A percentile compares a stretch with the other conserved stretches of the same genome.
phyloP scores from a whole-genome alignment of 2,329 filamentous ascomycete genomes.

The Sporothrix pseudoabietina region DNA sequence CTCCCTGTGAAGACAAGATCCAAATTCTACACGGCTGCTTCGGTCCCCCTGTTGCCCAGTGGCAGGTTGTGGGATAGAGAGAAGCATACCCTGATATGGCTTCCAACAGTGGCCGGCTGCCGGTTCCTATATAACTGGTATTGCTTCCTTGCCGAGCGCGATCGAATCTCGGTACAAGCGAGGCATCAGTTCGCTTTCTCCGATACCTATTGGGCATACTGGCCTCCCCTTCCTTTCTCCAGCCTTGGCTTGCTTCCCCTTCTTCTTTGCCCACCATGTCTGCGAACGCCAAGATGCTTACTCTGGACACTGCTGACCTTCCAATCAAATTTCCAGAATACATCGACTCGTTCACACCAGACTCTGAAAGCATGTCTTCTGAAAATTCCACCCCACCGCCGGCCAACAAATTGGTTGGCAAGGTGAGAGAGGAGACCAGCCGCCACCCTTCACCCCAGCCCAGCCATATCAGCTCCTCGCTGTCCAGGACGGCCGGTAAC shows the following conservation, averaged over 20 bases:
- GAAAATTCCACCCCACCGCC: constrained; percentile 32
- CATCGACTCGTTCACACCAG: constrained; percentile 40
- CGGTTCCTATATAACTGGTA: neutral
- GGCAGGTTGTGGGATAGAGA: neutral
- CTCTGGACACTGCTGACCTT: constrained; percentile 42
- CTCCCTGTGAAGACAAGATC: neutral
- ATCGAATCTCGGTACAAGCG: neutral
- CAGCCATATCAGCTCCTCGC: constrained; percentile 74
- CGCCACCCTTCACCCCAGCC: constrained; percentile 84
- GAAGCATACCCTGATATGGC: neutral
- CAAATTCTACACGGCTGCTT: neutral
- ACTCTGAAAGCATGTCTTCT: constrained; percentile 41
- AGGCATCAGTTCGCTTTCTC: neutral
- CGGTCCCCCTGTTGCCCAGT: neutral
- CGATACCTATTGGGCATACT: neutral
- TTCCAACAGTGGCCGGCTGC: neutral
- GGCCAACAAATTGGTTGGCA: constrained; percentile 39
- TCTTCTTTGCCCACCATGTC: constrained; percentile 27
- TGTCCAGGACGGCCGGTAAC: constrained; percentile 55
- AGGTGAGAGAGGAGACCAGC: constrained; percentile 43
- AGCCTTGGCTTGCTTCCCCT: neutral
- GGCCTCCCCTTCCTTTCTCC: too few relatives aligned
- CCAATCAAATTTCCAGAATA: constrained; percentile 43
- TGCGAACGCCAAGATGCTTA: constrained; percentile 37
- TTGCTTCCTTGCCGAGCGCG: neutral